These are phyloP conservation scores for Candida odintsovae DNA, from an alignment of 805 yeast genomes.

Conservation along the genomic window DNA sequence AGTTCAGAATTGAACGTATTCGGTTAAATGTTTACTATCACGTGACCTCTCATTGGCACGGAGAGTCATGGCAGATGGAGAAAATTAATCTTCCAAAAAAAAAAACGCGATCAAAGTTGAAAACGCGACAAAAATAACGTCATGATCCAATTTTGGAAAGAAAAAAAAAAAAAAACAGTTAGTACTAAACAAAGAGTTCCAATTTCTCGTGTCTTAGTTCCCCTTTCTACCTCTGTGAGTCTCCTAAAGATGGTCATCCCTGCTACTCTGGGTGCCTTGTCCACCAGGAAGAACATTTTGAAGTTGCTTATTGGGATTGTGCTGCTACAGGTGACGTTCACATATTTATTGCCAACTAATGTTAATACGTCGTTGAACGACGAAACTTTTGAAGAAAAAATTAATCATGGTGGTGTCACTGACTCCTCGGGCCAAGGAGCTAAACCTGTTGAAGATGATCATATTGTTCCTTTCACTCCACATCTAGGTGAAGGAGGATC, in stretches of 20 bases:
- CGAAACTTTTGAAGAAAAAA: constrained; percentile 2
- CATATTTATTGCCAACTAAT: constrained; percentile 7
- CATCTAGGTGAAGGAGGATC: background rate
- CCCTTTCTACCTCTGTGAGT: background rate
- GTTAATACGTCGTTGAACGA: constrained; percentile 2
- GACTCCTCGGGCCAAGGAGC: background rate
- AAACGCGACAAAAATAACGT: background rate
- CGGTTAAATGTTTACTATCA: too few relatives aligned
- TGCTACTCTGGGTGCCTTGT: background rate
- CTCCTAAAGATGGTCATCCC: background rate
- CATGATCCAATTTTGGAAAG: too few relatives aligned
- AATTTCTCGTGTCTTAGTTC: too few relatives aligned
- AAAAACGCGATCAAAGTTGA: too few relatives aligned
- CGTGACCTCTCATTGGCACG: background rate
- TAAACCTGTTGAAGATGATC: background rate
- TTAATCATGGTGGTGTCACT: background rate
- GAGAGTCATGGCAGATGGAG: background rate
- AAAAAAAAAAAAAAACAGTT: background rate
- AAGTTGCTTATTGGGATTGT: constrained; percentile 5
- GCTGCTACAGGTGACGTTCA: constrained; percentile 7
- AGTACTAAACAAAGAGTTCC: too few relatives aligned
- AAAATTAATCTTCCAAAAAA: too few relatives aligned
- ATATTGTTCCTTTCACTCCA: background rate
- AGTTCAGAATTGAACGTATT: too few relatives aligned
- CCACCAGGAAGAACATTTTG: constrained; percentile 2